Base-by-base conservation (phyloP, 441 rosid genomes). In the Brassica balearica region DNA sequence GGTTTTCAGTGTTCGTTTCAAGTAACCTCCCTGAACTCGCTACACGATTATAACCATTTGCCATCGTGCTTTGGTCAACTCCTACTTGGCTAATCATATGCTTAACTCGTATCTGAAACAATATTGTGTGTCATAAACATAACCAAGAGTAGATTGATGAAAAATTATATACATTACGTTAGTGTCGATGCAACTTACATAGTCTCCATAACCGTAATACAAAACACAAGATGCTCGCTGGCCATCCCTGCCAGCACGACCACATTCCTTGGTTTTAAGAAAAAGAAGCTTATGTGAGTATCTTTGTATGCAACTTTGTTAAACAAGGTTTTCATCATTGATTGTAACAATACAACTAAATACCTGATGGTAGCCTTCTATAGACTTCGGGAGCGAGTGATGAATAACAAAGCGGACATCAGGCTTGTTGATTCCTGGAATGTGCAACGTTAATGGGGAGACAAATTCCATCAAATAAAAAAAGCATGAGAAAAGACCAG, bases 171-270 rank as follows among this genome's bases (percentile, higher is more conserved):
- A n/a, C n/a, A n/a, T n/a, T n/a, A n/a, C n/a, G n/a, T n/a, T n/a
- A n/a, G n/a, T n/a, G n/a, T n/a, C n/a, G n/a, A n/a, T n/a, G n/a
- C 22, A 76, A 83, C 97, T 89, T 88, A 96, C 99, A 81, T 91
- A 96, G 80, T 96, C 98, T 46, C 93, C 84, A 85, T 96, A 96
- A 80, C 89, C 89, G 82, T 96, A 96, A 84, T 91, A 96, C 85
- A 96, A 77, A 65, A 96, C 87, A 72, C 99, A 96, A 73, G 99
- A 96, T 38, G 99, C 84, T 55, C 87, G 88, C 81, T 84, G 97
- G 53, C 97, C 99, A 81, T 96, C 99, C 83, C 99, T 88, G 81
- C 99, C 99, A 71, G 98, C 99, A 77, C 98, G 98, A 53, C 99
- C 99, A 23, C 99, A 96, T 84, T 96, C 98, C 99, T 96, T 77